These are phyloP conservation scores for Mallotus japonicus DNA, from an alignment of 441 rosid species.

Conservation along the genomic window DNA sequence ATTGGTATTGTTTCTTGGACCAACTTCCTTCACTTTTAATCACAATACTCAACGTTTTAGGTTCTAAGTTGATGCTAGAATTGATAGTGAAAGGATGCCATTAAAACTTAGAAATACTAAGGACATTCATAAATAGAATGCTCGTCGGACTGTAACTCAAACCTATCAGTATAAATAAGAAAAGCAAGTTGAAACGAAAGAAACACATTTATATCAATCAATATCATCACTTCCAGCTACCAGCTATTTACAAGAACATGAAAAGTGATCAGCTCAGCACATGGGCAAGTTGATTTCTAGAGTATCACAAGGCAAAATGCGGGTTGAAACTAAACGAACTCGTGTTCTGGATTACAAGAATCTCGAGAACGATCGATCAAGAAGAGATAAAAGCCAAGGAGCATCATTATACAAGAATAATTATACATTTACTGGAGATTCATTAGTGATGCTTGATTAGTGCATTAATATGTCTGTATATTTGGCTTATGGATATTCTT, in stretches of 20 bases:
- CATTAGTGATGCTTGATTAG: background rate
- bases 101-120: slow-evolving; percentile 48
- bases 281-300: slow-evolving; percentile 46
- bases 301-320: slow-evolving; percentile 44
- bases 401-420: slow-evolving; percentile 41
- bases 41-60: slow-evolving; percentile 46
- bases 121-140: slow-evolving; percentile 49
- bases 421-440: background rate
- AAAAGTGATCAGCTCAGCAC: slow-evolving; percentile 11
- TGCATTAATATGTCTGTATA: background rate
- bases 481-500: background rate
- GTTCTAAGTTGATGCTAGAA: slow-evolving; percentile 48
- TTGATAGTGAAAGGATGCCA: slow-evolving; percentile 69
- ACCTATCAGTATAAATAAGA: slow-evolving; percentile 23
- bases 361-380: slow-evolving; percentile 51
- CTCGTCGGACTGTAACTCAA: slow-evolving; percentile 47
- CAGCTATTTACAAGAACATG: background rate
- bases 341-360: slow-evolving; percentile 48
- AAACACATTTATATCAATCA: background rate
- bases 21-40: slow-evolving; percentile 54
- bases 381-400: slow-evolving; percentile 69
- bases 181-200: background rate
- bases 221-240: background rate
- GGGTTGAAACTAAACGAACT: slow-evolving; percentile 43
- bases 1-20: slow-evolving; percentile 43